Evolutionary conservation across 2,329 filamentous ascomycete genomes (phyloP).

Genomic region (Trichoderma endophyticum): DNA sequence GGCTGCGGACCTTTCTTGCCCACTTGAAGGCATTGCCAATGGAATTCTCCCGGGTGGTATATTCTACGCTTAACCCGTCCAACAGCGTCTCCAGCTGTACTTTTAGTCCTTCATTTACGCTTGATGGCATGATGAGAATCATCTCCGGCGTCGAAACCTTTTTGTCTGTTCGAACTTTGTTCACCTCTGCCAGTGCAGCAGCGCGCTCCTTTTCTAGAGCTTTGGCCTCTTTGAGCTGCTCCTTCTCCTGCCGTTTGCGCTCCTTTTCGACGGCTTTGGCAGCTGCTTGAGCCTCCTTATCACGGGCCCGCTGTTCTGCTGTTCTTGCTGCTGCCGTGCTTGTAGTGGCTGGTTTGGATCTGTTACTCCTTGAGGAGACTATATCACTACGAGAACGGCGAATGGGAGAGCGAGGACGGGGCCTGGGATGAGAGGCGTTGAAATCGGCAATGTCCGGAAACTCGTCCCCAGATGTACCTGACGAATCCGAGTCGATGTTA

Average conservation of each 20-base stretch:
- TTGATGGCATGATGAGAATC: constrained; percentile 66
- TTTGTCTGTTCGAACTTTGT: constrained; percentile 70
- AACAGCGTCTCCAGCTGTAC: constrained; percentile 51
- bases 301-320: constrained; percentile 37
- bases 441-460: constrained; percentile 48
- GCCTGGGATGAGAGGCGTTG: constrained; percentile 31
- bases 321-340: constrained; percentile 29
- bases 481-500: constrained; percentile 35
- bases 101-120: constrained; percentile 47
- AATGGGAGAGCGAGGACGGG: constrained; percentile 25
- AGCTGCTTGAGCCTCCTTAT: constrained; percentile 44
- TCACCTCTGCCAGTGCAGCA: constrained; percentile 67
- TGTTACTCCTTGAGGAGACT: constrained; percentile 23
- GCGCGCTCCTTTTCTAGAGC: constrained; percentile 60
- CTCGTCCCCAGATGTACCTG: constrained; percentile 41
- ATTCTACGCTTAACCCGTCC: constrained; percentile 46
- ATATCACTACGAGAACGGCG: constrained; percentile 34
- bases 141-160: constrained; percentile 72
- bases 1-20: constrained; percentile 64
- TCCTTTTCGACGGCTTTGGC: constrained; percentile 54
- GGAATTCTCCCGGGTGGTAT: constrained; percentile 43
- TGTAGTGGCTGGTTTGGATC: constrained; percentile 16
- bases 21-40: constrained; percentile 59
- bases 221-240: constrained; percentile 59
- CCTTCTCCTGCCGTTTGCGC: constrained; percentile 54